Conservation (phyloP, 176 grass and related monocot genomes). For the barley (Hordeum vulgare) region MorexV3_pseudomolecules_assembly NC_058524.1:497990836-497991335, state of each 20-base stretch:
- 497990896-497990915: conserved; percentile 15
- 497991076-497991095: conserved; percentile 51
- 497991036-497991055: conserved; percentile 44
- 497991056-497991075: conserved; percentile 62
- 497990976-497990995: conserved; percentile 35
- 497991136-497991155: conserved; percentile 58
- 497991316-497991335: not conserved
- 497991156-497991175: conserved; percentile 14
- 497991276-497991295: conserved; percentile 17
- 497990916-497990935: conserved; percentile 10
- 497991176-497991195: conserved; percentile 39
- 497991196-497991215: conserved; percentile 39
- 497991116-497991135: conserved; percentile 48
- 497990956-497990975: conserved; percentile 39
- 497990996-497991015: not conserved
- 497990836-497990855: conserved; percentile 60
- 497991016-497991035: not conserved
- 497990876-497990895: conserved; percentile 23
- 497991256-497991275: conserved; percentile 51
- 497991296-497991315: conserved; percentile 49
- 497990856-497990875: conserved; percentile 20
- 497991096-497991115: not conserved
- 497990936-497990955: conserved; percentile 8
- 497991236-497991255: conserved; percentile 31
- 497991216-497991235: conserved; percentile 44